phyloP scores from a whole-genome alignment of 1,139 yeast species.

The Lodderomyces margitis region DNA sequence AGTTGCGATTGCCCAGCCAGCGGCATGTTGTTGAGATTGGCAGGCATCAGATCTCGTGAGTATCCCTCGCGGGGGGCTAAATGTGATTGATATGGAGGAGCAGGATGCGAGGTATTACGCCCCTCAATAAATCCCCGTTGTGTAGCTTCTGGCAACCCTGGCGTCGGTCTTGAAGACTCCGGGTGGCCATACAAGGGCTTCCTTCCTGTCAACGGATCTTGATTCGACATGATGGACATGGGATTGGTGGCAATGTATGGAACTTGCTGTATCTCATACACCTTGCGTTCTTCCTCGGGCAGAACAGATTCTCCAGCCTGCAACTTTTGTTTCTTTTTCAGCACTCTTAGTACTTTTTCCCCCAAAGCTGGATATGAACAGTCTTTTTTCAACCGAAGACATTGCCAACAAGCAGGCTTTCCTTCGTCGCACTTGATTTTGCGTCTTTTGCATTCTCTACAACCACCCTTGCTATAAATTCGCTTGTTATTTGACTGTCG shows the following conservation, averaged over 20 bases:
- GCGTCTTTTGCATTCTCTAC: constrained; percentile 41
- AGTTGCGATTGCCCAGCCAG: constrained; percentile 9
- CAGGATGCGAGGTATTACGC: background rate
- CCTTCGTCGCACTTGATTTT: constrained; percentile 57
- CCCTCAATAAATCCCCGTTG: background rate
- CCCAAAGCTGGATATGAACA: constrained; percentile 37
- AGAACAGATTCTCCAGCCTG: constrained; percentile 4
- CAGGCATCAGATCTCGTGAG: background rate
- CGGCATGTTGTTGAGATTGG: background rate
- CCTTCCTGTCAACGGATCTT: background rate
- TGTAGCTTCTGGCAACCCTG: background rate
- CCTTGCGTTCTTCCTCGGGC: constrained; percentile 6
- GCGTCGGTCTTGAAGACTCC: constrained; percentile 1
- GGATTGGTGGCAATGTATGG: background rate
- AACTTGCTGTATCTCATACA: background rate
- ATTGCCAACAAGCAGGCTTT: constrained; percentile 55
- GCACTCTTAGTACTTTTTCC: constrained; percentile 30
- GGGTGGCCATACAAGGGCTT: background rate
- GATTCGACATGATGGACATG: background rate
- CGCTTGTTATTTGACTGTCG: constrained; percentile 11
- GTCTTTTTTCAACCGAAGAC: constrained; percentile 31
- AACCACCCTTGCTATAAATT: constrained; percentile 37
- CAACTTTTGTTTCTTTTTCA: constrained; percentile 18
- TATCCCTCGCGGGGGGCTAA: background rate
- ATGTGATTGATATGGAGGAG: background rate